Evolutionary conservation across 306 rosid species (phyloP), one percentile per base, ranked within the genome.

Genomic region (Vigna trinervia): DNA sequence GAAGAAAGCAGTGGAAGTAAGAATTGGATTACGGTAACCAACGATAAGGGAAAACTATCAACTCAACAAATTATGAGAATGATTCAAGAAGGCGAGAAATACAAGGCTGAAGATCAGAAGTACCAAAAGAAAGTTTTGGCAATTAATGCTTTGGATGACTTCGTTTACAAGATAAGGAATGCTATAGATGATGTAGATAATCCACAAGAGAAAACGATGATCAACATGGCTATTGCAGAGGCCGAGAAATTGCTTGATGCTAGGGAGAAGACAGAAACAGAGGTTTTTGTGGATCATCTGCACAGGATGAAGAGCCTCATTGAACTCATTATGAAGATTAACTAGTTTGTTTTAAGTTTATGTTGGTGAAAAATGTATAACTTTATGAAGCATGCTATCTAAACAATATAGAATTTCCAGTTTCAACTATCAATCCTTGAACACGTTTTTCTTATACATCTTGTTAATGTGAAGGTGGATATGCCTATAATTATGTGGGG

Each of bases 21-120:
- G 82, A 69, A 67, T 15, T 58, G 75, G 50, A 84, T 84, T 70
- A 88, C 78, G 0, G 75, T 88, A 43, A 77, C 87, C 4, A 86
- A 82, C 7, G 84, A 84, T 14, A 86, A 71, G 47, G 81, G 69
- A 3, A 78, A 88, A 20, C 30, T 86, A 15, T 86, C 90, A 1
- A 47, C 71, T 74, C 58, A 77, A 7, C 83, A 84, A 51, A 82
- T 88, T 12, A 38, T 30, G 74, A 80, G 80, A 79, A 73, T 82
- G 88, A 82, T 86, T 14, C 53, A 65, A 28, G 90, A 84, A 47
- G 87, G 85, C 0, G 81, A 86, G 82, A 80, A 46, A 12, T 82
- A 84, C 81, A 71, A 88, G 78, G 78, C 72, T 0, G 88, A 88
- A 20, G 92, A 88, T 1, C 80, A 74, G 2, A 80, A 84, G 65